phyloP scores from a whole-genome alignment of 441 rosid species.

The Euphorbia schlechtendalii region DNA sequence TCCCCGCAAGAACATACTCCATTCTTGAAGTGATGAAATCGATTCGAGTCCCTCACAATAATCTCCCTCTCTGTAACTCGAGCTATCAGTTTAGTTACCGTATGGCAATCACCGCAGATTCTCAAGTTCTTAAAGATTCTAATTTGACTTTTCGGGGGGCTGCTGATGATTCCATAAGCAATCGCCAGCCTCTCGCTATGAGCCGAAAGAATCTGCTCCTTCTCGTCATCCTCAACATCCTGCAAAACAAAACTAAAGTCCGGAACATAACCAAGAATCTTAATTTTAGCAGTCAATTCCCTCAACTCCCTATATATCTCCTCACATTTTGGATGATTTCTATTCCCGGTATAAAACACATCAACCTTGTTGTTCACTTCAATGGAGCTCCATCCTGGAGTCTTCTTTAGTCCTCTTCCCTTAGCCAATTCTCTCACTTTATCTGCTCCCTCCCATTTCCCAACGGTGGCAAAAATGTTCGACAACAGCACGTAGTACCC shows the following conservation, averaged over 20 bases:
- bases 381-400: constrained; percentile 78
- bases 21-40: constrained; percentile 28
- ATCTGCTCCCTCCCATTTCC: constrained; percentile 63
- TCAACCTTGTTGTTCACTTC: constrained; percentile 50
- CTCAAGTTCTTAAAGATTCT: constrained; percentile 30
- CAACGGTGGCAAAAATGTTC: constrained; percentile 58
- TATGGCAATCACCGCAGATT: constrained; percentile 32
- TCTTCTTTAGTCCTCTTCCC: constrained; percentile 59
- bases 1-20: constrained; percentile 32
- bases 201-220: constrained; percentile 56
- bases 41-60: constrained; percentile 29
- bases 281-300: constrained; percentile 41
- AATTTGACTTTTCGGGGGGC: constrained; percentile 18
- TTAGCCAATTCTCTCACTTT: constrained; percentile 49
- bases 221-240: constrained; percentile 77
- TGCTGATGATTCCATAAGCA: constrained; percentile 26
- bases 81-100: constrained; percentile 21
- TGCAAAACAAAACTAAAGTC: constrained; percentile 60
- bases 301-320: constrained; percentile 44
- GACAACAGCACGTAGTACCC: constrained; percentile 65
- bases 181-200: constrained; percentile 50
- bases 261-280: constrained; percentile 54
- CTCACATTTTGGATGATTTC: constrained; percentile 47
- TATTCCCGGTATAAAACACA: constrained; percentile 58
- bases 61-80: constrained; percentile 26